Conservation (phyloP, 495 filamentous ascomycete genomes). For the Beverwykella pulmonaria region DNA sequence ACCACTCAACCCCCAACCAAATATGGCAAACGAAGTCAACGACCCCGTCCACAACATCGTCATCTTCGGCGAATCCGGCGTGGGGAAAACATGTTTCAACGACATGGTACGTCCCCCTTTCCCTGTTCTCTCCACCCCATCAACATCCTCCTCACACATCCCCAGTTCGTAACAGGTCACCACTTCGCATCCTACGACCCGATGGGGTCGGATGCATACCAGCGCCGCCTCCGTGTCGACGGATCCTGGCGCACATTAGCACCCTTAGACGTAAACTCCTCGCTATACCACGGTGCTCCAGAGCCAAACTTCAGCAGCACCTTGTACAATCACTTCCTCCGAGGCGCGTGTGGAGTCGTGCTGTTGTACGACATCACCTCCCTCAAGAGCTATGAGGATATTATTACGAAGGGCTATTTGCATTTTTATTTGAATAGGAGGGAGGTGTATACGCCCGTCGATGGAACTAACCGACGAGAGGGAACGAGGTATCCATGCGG, state of each 20-base stretch:
- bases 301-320: background rate
- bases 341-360: conserved; percentile 2
- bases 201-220: background rate
- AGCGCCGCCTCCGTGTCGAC: background rate
- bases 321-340: background rate
- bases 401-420: conserved; percentile 4
- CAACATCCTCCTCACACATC: background rate
- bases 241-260: background rate
- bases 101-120: conserved; percentile 23
- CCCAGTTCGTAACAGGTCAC: conserved; percentile 7
- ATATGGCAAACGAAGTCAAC: background rate
- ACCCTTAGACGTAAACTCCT: conserved; percentile 6
- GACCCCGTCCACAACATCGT: background rate
- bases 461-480: too few species aligned
- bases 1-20: background rate
- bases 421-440: background rate
- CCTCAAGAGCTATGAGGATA: conserved; percentile 3
- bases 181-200: conserved; percentile 20
- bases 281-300: background rate
- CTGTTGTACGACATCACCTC: conserved; percentile 24
- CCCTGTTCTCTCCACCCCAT: background rate
- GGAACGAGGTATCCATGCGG: background rate
- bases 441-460: too few species aligned
- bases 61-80: conserved; percentile 19
- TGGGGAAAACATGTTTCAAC: conserved; percentile 30